phyloP scores from a whole-genome alignment of 768 basidiomycete genomes.

The Lactifluus piperatus region DNA sequence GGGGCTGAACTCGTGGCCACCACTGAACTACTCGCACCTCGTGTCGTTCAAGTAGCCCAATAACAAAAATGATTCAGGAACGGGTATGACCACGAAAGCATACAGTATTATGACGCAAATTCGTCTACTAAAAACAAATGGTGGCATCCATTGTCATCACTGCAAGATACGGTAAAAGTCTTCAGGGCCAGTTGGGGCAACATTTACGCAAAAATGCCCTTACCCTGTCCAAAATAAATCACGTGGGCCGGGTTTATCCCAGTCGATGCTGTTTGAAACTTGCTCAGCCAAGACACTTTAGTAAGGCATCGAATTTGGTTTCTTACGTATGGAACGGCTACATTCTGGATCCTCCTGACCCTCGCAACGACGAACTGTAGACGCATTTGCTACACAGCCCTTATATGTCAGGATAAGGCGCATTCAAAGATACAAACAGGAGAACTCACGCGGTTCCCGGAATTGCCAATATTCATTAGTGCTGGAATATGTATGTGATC shows the following conservation, averaged over 20 bases:
- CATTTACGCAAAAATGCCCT: neutral
- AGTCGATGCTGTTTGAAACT: slow-evolving; percentile 31
- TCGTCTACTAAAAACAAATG: slow-evolving; percentile 9
- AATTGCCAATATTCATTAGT: slow-evolving; percentile 42
- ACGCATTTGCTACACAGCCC: slow-evolving; percentile 22
- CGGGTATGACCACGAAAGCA: too few relatives aligned
- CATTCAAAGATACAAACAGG: neutral
- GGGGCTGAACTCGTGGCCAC: too few relatives aligned
- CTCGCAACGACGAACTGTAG: slow-evolving; percentile 34
- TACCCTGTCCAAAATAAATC: slow-evolving; percentile 40
- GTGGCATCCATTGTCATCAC: slow-evolving; percentile 15
- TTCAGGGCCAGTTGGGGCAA: neutral
- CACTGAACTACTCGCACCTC: too few relatives aligned
- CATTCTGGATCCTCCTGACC: slow-evolving; percentile 41
- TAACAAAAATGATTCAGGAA: too few relatives aligned
- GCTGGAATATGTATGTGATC: slow-evolving; percentile 17
- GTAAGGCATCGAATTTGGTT: neutral
- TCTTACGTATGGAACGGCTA: slow-evolving; percentile 39
- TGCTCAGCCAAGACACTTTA: neutral
- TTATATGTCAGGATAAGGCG: neutral
- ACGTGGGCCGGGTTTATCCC: slow-evolving; percentile 41
- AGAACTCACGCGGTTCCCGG: slow-evolving; percentile 30
- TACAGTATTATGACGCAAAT: too few relatives aligned
- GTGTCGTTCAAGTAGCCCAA: too few relatives aligned
- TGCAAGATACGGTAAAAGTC: neutral